Evolutionary conservation across 192 early-diverging fungal species (phyloP).

Genomic region (Lobosporangium transversale): DNA sequence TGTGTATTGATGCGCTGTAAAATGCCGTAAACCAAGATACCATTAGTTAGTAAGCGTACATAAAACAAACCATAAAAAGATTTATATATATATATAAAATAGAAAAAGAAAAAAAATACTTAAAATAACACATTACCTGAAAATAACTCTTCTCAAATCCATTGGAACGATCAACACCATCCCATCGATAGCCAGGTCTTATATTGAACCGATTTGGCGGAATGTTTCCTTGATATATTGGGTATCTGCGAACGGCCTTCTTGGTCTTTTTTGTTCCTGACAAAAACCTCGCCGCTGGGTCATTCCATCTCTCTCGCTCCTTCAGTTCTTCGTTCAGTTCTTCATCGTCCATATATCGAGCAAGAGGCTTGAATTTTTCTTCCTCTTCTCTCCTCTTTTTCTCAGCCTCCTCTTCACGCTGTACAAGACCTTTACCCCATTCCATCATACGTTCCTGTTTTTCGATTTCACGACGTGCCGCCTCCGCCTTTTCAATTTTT

Average conservation of each 20-base stretch:
- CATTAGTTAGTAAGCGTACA: neutral
- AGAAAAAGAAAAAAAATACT: neutral
- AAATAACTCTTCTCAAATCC: conserved; percentile 68
- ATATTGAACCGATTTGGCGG: conserved; percentile 75
- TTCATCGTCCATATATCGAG: conserved; percentile 69
- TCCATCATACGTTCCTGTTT: conserved; percentile 63
- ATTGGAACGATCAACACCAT: conserved; percentile 74
- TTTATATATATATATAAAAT: neutral
- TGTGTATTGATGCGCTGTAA: conserved; percentile 37
- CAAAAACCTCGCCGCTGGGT: conserved; percentile 69
- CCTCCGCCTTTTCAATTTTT: conserved; percentile 59
- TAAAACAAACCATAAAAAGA: neutral
- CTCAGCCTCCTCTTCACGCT: conserved; percentile 57
- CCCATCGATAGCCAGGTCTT: conserved; percentile 74
- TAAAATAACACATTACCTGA: conserved; percentile 28
- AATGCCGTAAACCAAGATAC: neutral
- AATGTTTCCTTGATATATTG: conserved; percentile 66
- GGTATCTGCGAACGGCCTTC: conserved; percentile 52
- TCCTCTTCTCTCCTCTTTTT: conserved; percentile 51
- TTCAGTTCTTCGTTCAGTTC: conserved; percentile 72
- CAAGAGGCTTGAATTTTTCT: conserved; percentile 61
- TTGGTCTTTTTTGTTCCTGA: conserved; percentile 57
- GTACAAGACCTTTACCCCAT: conserved; percentile 68
- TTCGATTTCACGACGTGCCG: conserved; percentile 56
- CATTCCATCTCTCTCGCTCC: conserved; percentile 69